These are phyloP conservation scores for Yarrowia sp. DNA, from an alignment of 805 yeast genomes.

Conservation along the genomic window DNA sequence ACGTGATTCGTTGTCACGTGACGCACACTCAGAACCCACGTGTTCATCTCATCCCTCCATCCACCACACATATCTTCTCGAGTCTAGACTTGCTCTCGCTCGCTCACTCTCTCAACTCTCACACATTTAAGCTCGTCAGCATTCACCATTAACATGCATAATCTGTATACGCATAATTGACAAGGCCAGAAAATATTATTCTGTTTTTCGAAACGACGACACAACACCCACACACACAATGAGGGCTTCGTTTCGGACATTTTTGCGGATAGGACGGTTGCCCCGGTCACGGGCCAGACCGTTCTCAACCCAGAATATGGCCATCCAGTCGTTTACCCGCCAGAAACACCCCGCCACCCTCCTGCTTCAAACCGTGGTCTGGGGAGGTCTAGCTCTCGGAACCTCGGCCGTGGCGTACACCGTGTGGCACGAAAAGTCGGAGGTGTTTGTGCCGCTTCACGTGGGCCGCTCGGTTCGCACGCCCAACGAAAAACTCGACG, in stretches of 20 bases:
- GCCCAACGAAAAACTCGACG: constrained; percentile 33
- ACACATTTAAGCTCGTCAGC: not conserved
- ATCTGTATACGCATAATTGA: not conserved
- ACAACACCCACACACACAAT: not conserved
- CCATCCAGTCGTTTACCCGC: constrained; percentile 22
- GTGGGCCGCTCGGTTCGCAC: constrained; percentile 20
- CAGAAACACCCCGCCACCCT: constrained; percentile 37
- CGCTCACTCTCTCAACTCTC: too few species aligned
- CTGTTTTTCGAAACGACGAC: not conserved
- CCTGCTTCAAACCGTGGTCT: constrained; percentile 7
- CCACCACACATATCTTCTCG: too few species aligned
- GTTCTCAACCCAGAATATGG: constrained; percentile 3
- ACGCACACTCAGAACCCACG: not conserved
- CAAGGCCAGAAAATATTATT: not conserved
- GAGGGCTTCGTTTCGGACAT: too few species aligned
- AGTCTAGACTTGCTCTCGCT: too few species aligned
- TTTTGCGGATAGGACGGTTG: not conserved
- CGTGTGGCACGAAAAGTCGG: constrained; percentile 23
- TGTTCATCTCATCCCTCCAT: too few species aligned
- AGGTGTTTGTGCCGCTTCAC: constrained; percentile 36
- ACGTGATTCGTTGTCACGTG: not conserved
- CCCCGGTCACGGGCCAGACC: not conserved
- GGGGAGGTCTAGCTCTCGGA: constrained; percentile 18
- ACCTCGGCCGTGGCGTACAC: constrained; percentile 16
- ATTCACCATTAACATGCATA: constrained; percentile 23